phyloP scores from a whole-genome alignment of 495 filamentous ascomycete genomes.

The Alectoria sarmentosa region DNA sequence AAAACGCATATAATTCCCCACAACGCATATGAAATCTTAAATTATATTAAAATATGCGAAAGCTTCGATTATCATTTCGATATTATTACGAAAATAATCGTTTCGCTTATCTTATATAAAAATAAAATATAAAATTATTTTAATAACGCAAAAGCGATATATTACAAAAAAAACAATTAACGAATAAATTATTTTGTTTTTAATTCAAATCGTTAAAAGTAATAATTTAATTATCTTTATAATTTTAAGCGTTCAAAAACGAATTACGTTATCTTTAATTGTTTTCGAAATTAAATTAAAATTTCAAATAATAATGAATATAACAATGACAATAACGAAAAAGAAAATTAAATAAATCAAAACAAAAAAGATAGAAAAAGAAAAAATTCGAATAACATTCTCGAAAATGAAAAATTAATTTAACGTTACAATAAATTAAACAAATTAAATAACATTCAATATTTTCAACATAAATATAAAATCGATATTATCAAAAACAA shows the following conservation, averaged over 20 bases:
- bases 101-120: background rate
- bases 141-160: background rate
- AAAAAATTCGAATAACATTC: background rate
- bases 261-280: background rate
- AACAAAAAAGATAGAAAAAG: background rate
- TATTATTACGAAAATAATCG: background rate
- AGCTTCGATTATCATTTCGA: background rate
- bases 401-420: background rate
- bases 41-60: background rate
- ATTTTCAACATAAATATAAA: background rate
- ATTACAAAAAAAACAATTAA: background rate
- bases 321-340: background rate
- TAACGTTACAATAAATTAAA: background rate
- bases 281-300: background rate
- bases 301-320: background rate
- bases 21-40: background rate
- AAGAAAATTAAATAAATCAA: background rate
- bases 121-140: background rate
- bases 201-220: background rate
- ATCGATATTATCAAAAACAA: background rate
- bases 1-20: background rate
- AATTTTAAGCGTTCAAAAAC: background rate
- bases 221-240: background rate
- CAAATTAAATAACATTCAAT: too few species aligned
- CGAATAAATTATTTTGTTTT: background rate